Percentiles rank a stretch among this genome's conserved stretches.
These are phyloP conservation scores for Aspergillus aculeatinus DNA, from an alignment of 2,329 filamentous ascomycete species.

Conservation along the genomic window DNA sequence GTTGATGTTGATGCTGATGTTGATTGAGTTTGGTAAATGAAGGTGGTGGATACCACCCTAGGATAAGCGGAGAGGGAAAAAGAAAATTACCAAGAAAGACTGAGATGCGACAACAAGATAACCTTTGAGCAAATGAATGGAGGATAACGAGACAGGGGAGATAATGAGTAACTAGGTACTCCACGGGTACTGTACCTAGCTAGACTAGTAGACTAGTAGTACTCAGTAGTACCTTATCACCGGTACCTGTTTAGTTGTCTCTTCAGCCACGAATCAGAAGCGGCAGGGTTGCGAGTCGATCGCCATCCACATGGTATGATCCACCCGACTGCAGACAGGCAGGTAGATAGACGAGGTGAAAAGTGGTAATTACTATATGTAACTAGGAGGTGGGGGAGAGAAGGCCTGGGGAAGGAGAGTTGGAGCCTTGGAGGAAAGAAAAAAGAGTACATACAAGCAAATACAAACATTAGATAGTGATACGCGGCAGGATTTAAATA, in stretches of 20 bases:
- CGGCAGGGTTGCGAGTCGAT: not conserved
- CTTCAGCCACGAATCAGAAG: not conserved
- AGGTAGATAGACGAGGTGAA: no score
- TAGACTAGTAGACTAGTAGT: not conserved
- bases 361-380: not conserved
- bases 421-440: not conserved
- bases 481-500: no score
- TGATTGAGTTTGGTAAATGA: not conserved
- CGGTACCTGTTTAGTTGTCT: not conserved
- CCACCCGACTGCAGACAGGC: not conserved
- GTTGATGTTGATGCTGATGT: not conserved
- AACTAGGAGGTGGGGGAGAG: not conserved
- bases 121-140: not conserved
- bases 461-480: not conserved
- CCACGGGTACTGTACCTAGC: no score
- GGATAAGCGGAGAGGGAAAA: not conserved
- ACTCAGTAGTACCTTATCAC: no score
- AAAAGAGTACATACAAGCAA: not conserved
- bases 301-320: not conserved
- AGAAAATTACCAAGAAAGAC: not conserved
- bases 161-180: not conserved
- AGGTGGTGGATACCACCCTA: constrained; percentile 4
- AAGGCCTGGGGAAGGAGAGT: not conserved
- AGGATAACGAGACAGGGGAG: not conserved
- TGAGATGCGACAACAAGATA: constrained; percentile 3